phyloP scores from a whole-genome alignment of 169 alveolate genomes.

The Cryptosporidium parvum region DNA sequence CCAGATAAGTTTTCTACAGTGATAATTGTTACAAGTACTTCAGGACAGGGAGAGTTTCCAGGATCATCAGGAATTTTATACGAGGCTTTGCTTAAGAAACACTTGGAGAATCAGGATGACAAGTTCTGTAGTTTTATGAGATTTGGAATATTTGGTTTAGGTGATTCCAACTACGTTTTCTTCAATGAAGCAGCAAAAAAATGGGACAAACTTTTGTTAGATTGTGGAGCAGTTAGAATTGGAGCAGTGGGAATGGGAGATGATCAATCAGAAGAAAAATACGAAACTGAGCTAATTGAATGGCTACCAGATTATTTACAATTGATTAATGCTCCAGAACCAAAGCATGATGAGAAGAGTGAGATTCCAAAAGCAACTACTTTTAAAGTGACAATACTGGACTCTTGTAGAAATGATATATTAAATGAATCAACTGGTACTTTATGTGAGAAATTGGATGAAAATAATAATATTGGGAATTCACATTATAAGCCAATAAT shows the following conservation, averaged over 20 bases:
- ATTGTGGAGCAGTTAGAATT: conserved; percentile 79
- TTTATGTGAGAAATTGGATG: not conserved
- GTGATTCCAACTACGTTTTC: conserved; percentile 79
- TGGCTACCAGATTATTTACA: conserved; percentile 79
- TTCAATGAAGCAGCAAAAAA: conserved; percentile 81
- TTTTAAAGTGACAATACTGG: conserved; percentile 17
- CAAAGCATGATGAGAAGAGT: conserved; percentile 51
- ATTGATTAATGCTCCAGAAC: conserved; percentile 76
- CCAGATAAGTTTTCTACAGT: conserved; percentile 34
- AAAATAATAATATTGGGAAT: not conserved
- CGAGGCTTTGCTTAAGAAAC: conserved; percentile 8
- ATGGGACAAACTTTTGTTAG: conserved; percentile 77
- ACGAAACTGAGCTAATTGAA: conserved; percentile 77
- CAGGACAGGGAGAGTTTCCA: conserved; percentile 77
- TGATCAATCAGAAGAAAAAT: conserved; percentile 79
- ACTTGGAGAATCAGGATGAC: conserved; percentile 2
- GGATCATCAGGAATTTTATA: conserved; percentile 36
- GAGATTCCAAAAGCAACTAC: conserved; percentile 49
- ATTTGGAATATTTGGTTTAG: conserved; percentile 80
- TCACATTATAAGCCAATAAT: conserved; percentile 34
- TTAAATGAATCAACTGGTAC: conserved; percentile 21
- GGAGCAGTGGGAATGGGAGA: conserved; percentile 78
- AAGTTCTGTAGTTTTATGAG: conserved; percentile 37
- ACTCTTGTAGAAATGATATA: conserved; percentile 15
- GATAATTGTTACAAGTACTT: conserved; percentile 53